Conservation (phyloP, 768 basidiomycete genomes). For the Naganishia vaughanmartiniae region DNA sequence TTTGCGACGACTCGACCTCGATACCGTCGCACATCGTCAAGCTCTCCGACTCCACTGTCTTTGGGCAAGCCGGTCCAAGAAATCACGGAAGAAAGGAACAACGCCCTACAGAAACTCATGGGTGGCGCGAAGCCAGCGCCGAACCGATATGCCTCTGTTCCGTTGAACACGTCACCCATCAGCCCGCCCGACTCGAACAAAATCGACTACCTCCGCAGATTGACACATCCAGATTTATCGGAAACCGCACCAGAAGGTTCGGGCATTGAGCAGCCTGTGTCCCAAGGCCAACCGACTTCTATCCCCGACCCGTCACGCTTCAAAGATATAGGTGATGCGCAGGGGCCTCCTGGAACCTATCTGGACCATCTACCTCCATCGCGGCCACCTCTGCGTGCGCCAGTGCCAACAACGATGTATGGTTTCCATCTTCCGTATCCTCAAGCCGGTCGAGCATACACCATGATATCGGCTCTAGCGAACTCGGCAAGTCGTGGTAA, state of each 20-base stretch:
- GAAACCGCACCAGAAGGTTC: not conserved
- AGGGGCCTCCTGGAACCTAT: not conserved
- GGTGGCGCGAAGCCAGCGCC: not conserved
- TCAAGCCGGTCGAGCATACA: conserved; percentile 25
- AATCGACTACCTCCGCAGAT: not conserved
- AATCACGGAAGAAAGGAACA: not conserved
- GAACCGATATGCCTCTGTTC: not conserved
- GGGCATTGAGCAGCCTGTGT: no score
- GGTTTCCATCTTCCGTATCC: conserved; percentile 30
- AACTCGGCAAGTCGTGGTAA: not conserved
- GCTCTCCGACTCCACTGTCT: not conserved
- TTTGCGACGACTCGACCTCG: not conserved
- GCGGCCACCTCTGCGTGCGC: not conserved
- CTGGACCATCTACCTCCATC: not conserved
- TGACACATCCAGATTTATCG: not conserved
- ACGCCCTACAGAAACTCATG: not conserved
- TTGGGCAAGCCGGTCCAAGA: not conserved
- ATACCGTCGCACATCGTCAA: not conserved
- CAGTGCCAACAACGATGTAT: conserved; percentile 18
- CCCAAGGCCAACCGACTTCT: no score
- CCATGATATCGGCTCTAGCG: not conserved
- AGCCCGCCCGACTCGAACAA: not conserved
- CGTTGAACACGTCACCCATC: not conserved
- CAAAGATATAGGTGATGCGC: not conserved
- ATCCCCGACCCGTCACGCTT: not conserved